Base-by-base conservation (phyloP, 140 eudicot species). In the Cichorium intybus region DNA sequence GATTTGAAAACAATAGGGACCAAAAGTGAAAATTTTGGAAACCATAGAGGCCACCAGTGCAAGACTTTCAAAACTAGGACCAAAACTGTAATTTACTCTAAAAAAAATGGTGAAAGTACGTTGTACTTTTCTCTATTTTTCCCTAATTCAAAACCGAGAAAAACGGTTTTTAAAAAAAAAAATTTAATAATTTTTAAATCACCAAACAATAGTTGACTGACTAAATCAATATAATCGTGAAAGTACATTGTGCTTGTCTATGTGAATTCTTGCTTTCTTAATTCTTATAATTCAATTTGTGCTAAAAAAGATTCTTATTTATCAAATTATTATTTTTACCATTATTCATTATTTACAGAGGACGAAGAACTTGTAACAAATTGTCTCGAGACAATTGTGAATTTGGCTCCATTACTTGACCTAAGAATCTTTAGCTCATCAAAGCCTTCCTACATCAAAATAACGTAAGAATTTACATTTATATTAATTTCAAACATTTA, bases 331-430 rank as follows among this genome's bases (percentile, higher is more conserved):
- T 6, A 64, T 64, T 18, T 43, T 77, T 17, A 69, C 33, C 31
- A 7, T 65, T 37, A 5, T 41, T 49, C 47, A 7, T 49, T 77
- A 33, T 69, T 68, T 56, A 71, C 91, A 94, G 99, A 94, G 95
- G 99, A 94, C 43, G 99, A 94, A 72, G 99, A 94, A 70, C 99
- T 94, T 73, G 99, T 94, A 22, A 94, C 99, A 21, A 94, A 94
- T 76, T 75, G 87, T 59, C 88, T 94, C 0, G 99, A 94, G 95
- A 89, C 97, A 27, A 43, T 94, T 43, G 96, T 94, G 54, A 94
- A 94, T 71, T 66, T 94, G 85, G 99, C 95, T 63, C 95, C 95
- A 41, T 59, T 86, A 64, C 35, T 94, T 54, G 97, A 94, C 79
- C 85, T 94, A 64, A 81, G 99, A 52, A 94, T 89, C 70, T 94